Base-by-base conservation (phyloP, 83 land plant species). In the Picea abies region DNA sequence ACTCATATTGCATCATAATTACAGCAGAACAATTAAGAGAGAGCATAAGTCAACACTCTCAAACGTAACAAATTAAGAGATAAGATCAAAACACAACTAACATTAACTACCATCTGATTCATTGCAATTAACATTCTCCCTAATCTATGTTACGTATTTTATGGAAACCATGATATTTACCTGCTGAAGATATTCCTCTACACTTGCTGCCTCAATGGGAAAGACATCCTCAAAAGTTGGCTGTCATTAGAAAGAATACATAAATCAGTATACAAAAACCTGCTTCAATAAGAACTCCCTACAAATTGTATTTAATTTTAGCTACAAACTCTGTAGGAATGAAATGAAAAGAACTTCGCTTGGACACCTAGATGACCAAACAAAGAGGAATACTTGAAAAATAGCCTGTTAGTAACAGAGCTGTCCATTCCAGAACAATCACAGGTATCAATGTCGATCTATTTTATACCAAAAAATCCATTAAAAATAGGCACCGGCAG, bases 141-240 rank as follows among this genome's bases (percentile, higher is more conserved):
- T 35, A 17, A 4, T 69, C 20, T 44, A 72, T 41, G n/a, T 32
- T 37, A 6, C n/a, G 4, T n/a, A 72, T 39, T 15, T 72, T 23
- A 44, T 49, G 47, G 32, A 72, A 8, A 52, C 25, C n/a, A 60
- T 35, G 32, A 49, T 16, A 84, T n/a, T 20, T 72, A 95, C 99
- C 98, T 97, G 99, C 83, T 94, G 97, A 80, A 97, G 64, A 86
- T 97, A 96, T 81, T 97, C 99, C 80, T 97, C 99, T 71, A 97
- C 94, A 80, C 90, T 92, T 72, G 97, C 92, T 76, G 99, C 99
- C 73, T 95, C 97, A 49, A 95, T 91, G 79, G 99, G 99, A 66
- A 97, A 97, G 25, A 94, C 95, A 89, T 97, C 99, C 82, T 97
- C 99, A 85, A 90, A 95, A 65, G 97, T 93, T 76, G 99, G 96